phyloP scores from a whole-genome alignment of 192 early-diverging fungal genomes.

The Helicostylum pulchrum region DNA sequence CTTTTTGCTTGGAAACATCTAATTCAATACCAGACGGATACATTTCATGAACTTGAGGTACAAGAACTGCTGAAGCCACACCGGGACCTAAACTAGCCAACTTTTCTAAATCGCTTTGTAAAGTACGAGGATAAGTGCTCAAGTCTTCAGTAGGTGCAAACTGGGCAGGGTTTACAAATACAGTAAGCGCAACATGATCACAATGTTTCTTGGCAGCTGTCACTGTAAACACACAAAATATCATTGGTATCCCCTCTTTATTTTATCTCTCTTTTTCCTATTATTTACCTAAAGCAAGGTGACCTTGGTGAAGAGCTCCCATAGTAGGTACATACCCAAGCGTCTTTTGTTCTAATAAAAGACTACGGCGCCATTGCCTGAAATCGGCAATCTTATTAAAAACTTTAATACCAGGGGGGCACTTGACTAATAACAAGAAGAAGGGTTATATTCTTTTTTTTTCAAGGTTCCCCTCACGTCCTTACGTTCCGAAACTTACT shows the following conservation, averaged over 20 bases:
- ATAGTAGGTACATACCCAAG: constrained; percentile 99
- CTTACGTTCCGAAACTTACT: too few species aligned
- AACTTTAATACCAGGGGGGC: constrained; percentile 42
- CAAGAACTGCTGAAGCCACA: constrained; percentile 55
- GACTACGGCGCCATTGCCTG: constrained; percentile 62
- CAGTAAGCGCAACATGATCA: constrained; percentile 73
- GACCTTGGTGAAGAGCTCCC: constrained; percentile 93
- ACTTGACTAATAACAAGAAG: constrained; percentile 17
- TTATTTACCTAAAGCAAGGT: constrained; percentile 66
- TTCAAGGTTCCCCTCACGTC: too few species aligned
- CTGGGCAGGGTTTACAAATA: constrained; percentile 99
- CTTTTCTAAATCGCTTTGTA: constrained; percentile 70
- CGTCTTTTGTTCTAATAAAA: constrained; percentile 46
- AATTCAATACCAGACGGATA: constrained; percentile 89
- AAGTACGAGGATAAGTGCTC: constrained; percentile 83
- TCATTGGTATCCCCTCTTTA: background rate
- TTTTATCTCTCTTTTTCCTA: background rate
- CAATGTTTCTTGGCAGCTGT: constrained; percentile 53
- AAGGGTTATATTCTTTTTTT: too few species aligned
- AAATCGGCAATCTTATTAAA: constrained; percentile 75
- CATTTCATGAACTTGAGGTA: constrained; percentile 81
- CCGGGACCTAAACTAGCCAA: constrained; percentile 45
- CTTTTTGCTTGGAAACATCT: constrained; percentile 74
- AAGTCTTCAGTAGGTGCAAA: constrained; percentile 96
- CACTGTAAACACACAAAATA: constrained; percentile 1